phyloP scores from a whole-genome alignment of 1,139 yeast genomes.

The Yamadazyma trypodendri region DNA sequence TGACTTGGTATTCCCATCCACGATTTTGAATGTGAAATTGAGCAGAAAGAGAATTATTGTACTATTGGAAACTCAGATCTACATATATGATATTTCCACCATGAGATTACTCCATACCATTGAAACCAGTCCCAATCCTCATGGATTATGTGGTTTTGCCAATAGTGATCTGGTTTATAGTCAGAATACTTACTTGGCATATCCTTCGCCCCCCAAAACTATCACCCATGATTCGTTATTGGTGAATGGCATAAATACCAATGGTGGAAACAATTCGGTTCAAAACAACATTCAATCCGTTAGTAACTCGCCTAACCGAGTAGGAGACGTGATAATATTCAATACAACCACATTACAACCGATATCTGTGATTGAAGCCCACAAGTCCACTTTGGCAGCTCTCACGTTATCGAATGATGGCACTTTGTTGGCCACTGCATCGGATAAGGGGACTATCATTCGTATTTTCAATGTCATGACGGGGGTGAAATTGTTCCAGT shows the following conservation, averaged over 20 bases:
- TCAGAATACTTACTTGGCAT: slow-evolving; percentile 70
- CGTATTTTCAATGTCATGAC: slow-evolving; percentile 83
- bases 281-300: slow-evolving; percentile 46
- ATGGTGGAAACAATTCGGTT: slow-evolving; percentile 44
- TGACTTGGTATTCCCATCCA: slow-evolving; percentile 85
- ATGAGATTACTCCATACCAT: slow-evolving; percentile 88
- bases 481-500: slow-evolving; percentile 82
- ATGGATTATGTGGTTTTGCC: slow-evolving; percentile 64
- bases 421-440: slow-evolving; percentile 82
- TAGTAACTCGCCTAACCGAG: slow-evolving; percentile 47
- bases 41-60: slow-evolving; percentile 75
- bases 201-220: slow-evolving; percentile 77
- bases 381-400: slow-evolving; percentile 80
- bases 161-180: slow-evolving; percentile 45
- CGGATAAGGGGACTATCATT: slow-evolving; percentile 92
- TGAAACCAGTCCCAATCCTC: slow-evolving; percentile 73
- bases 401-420: slow-evolving; percentile 81
- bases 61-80: slow-evolving; percentile 78
- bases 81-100: slow-evolving; percentile 81
- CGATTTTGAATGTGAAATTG: slow-evolving; percentile 74
- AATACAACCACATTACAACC: slow-evolving; percentile 80
- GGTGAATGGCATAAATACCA: slow-evolving; percentile 44
- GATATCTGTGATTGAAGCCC: slow-evolving; percentile 88
- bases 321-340: slow-evolving; percentile 89
- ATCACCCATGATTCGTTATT: slow-evolving; percentile 44